These are phyloP conservation scores for Malus hybrid DNA, from an alignment of 331 rosid species.

Conservation along the genomic window DNA sequence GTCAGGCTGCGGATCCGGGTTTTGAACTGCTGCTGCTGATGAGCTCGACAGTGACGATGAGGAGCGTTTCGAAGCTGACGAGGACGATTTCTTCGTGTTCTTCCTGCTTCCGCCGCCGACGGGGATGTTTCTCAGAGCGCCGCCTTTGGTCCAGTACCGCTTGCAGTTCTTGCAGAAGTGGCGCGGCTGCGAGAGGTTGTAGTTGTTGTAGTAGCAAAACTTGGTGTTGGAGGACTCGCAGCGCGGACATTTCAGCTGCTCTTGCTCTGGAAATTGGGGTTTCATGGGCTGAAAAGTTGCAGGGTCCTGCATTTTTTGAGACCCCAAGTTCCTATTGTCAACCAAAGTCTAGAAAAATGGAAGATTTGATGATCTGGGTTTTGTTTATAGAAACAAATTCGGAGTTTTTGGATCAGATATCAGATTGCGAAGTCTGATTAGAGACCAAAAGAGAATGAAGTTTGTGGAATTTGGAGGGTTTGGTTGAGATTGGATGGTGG, in stretches of 20 bases:
- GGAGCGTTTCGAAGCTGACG: conserved; percentile 39
- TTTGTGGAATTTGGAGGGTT: not conserved
- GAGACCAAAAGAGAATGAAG: not conserved
- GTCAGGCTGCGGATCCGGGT: conserved; percentile 19
- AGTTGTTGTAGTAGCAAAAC: conserved; percentile 94
- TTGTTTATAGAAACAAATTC: not conserved
- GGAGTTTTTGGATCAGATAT: not conserved
- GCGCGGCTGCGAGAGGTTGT: conserved; percentile 91
- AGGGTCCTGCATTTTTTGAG: conserved; percentile 52
- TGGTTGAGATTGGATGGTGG: not conserved
- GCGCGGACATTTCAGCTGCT: conserved; percentile 71
- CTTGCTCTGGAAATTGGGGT: conserved; percentile 66
- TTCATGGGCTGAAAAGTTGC: conserved; percentile 46
- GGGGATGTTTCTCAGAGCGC: conserved; percentile 75
- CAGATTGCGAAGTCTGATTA: not conserved
- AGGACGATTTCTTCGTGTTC: conserved; percentile 41
- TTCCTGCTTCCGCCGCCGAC: conserved; percentile 83
- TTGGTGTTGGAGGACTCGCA: conserved; percentile 84
- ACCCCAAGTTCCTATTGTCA: not conserved
- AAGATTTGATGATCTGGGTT: conserved; percentile 7
- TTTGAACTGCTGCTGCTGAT: conserved; percentile 4
- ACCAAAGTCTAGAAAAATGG: not conserved
- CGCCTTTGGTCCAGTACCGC: conserved; percentile 94
- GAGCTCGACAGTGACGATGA: conserved; percentile 22
- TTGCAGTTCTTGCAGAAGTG: conserved; percentile 84